These are phyloP conservation scores for Rubia tinctorum DNA, from an alignment of 305 asterid genomes.

Conservation along the genomic window DNA sequence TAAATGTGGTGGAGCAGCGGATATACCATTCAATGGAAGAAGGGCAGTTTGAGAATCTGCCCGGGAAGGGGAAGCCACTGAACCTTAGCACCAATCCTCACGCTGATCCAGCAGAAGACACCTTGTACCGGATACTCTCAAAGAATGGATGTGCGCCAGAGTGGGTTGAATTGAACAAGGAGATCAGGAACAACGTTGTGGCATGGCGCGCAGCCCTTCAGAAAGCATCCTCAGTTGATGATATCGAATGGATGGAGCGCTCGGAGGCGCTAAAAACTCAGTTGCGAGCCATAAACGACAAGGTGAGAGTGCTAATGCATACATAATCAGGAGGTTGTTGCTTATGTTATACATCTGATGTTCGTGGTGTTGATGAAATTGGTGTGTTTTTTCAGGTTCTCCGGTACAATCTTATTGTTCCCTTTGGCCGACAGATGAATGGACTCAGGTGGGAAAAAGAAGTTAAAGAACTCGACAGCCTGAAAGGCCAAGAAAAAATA, in stretches of 20 bases:
- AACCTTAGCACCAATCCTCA: conserved; percentile 72
- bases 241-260: conserved; percentile 51
- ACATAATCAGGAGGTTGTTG: not conserved
- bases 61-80: conserved; percentile 88
- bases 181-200: conserved; percentile 47
- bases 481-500: conserved; percentile 35
- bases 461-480: conserved; percentile 54
- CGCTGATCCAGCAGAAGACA: conserved; percentile 85
- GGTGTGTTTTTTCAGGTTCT: conserved; percentile 43
- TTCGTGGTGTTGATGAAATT: not conserved
- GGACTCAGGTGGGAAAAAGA: conserved; percentile 91
- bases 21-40: conserved; percentile 93
- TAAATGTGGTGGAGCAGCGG: conserved; percentile 74
- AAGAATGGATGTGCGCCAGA: conserved; percentile 85
- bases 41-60: conserved; percentile 82
- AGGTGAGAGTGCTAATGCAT: conserved; percentile 35
- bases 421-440: conserved; percentile 80
- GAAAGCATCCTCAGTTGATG: conserved; percentile 52
- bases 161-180: conserved; percentile 92
- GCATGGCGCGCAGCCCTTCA: conserved; percentile 59
- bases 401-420: conserved; percentile 76
- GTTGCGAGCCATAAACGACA: conserved; percentile 63
- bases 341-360: not conserved
- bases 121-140: conserved; percentile 71
- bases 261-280: conserved; percentile 61